These are phyloP conservation scores for Ganoderma sinense DNA, from an alignment of 1,284 basidiomycete genomes.

Conservation along the genomic window DNA sequence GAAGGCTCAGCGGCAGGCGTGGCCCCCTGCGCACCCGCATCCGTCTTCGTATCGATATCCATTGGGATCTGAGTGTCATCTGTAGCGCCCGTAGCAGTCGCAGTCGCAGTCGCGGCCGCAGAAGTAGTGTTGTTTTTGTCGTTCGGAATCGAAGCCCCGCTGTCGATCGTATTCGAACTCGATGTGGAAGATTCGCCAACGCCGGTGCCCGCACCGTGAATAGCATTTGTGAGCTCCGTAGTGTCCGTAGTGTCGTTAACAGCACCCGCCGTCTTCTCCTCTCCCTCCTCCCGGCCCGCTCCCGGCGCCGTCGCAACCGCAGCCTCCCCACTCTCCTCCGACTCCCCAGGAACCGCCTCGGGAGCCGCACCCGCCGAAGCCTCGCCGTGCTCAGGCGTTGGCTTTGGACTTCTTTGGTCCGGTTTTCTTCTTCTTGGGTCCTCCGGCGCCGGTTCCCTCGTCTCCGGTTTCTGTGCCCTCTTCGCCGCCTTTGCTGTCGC, in stretches of 20 bases:
- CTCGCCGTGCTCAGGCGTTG: not conserved
- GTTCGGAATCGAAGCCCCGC: slow-evolving; percentile 12
- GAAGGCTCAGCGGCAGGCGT: not conserved
- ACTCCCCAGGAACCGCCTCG: not conserved
- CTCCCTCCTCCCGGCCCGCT: slow-evolving; percentile 10
- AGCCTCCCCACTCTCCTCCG: slow-evolving; percentile 3
- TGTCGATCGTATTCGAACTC: slow-evolving; percentile 8
- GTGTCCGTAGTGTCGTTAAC: slow-evolving; percentile 29
- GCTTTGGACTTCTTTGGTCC: slow-evolving; percentile 13
- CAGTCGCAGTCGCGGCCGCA: not conserved
- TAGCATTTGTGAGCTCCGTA: slow-evolving; percentile 33
- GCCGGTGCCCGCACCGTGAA: slow-evolving; percentile 30
- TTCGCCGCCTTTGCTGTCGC: slow-evolving; percentile 23
- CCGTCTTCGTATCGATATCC: slow-evolving; percentile 5
- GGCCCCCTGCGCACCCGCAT: not conserved
- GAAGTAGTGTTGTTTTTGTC: not conserved
- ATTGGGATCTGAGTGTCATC: slow-evolving; percentile 4
- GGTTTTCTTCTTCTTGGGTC: slow-evolving; percentile 13
- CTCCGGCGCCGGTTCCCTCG: slow-evolving; percentile 11
- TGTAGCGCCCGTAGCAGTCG: slow-evolving; percentile 4
- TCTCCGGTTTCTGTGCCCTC: slow-evolving; percentile 30
- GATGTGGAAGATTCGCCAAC: slow-evolving; percentile 18
- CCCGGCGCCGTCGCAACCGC: slow-evolving; percentile 2
- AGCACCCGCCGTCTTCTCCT: slow-evolving; percentile 12
- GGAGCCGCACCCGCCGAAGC: slow-evolving; percentile 4